Conservation (phyloP, 805 yeast species). For the Ogataea wickerhamii region DNA sequence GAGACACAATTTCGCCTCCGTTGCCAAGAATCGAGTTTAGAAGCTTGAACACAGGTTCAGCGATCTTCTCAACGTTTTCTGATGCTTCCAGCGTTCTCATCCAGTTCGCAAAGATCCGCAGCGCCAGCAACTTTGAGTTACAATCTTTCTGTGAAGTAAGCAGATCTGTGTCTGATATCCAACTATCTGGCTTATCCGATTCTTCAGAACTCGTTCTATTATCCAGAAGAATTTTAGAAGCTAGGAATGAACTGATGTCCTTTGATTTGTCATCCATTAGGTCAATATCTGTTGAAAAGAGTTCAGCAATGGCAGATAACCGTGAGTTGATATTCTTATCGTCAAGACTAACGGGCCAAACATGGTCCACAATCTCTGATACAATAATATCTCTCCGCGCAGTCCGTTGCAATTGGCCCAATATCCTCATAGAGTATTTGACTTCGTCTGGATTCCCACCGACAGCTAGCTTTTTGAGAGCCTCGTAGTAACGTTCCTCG, state of each 20-base stretch:
- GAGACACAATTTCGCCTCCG: slow-evolving; percentile 70
- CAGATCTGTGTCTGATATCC: slow-evolving; percentile 29
- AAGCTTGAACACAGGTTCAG: slow-evolving; percentile 64
- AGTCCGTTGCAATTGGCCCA: slow-evolving; percentile 42
- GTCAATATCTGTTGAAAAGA: slow-evolving; percentile 47
- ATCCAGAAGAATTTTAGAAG: slow-evolving; percentile 57
- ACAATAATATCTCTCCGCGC: slow-evolving; percentile 36
- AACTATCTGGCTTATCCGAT: slow-evolving; percentile 37
- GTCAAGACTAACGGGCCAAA: slow-evolving; percentile 49
- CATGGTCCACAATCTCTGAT: slow-evolving; percentile 35
- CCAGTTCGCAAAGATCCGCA: slow-evolving; percentile 59
- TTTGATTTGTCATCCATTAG: slow-evolving; percentile 48
- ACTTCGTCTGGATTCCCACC: slow-evolving; percentile 60
- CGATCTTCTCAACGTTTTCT: slow-evolving; percentile 39
- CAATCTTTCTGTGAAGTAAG: slow-evolving; percentile 14
- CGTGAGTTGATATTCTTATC: slow-evolving; percentile 47
- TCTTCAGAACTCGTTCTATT: slow-evolving; percentile 40
- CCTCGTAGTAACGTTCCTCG: slow-evolving; percentile 38
- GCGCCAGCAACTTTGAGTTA: slow-evolving; percentile 34
- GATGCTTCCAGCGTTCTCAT: slow-evolving; percentile 35
- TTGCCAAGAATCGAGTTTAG: slow-evolving; percentile 63
- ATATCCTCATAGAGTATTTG: slow-evolving; percentile 56
- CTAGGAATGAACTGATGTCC: slow-evolving; percentile 55
- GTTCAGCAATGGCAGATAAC: slow-evolving; percentile 56
- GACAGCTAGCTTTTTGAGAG: slow-evolving; percentile 43